Conservation (phyloP, 164 flowering plant genomes). For the Platanus orientalis region DNA sequence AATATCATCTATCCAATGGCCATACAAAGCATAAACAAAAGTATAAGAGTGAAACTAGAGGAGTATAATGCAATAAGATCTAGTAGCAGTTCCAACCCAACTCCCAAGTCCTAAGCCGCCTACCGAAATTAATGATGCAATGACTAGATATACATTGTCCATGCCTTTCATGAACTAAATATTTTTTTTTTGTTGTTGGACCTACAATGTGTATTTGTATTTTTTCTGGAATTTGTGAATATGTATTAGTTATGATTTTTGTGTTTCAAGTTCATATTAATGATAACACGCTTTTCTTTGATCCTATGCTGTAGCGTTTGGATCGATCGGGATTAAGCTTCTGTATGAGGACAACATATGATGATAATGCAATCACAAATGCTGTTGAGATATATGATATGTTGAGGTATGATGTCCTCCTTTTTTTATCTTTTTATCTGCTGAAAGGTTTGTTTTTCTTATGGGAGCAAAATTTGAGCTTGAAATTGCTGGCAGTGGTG, state of each 20-base stretch:
- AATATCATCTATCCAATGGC: no score
- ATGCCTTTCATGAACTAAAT: no score
- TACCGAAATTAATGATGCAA: no score
- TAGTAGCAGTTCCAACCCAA: no score
- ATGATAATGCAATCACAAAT: constrained; percentile 69
- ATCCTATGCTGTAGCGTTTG: constrained; percentile 38
- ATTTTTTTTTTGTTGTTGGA: no score
- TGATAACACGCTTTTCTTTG: not conserved
- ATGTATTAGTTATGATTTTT: not conserved
- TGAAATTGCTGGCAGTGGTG: constrained; percentile 39
- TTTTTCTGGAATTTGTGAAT: not conserved
- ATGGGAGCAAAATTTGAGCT: constrained; percentile 1
- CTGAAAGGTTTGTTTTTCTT: not conserved
- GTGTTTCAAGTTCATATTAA: not conserved
- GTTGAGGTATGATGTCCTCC: constrained; percentile 35
- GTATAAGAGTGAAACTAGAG: no score
- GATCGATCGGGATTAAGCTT: constrained; percentile 60
- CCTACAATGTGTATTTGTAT: not conserved
- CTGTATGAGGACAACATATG: constrained; percentile 55
- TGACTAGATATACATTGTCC: no score
- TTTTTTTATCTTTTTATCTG: not conserved
- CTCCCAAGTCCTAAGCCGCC: no score
- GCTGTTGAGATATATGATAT: constrained; percentile 65
- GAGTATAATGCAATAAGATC: no score
- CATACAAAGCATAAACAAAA: no score